Percentiles rank a stretch among this genome's conserved stretches.
Evolutionary conservation across 1,139 yeast genomes (phyloP).

Genomic region (Taphrina populina): DNA sequence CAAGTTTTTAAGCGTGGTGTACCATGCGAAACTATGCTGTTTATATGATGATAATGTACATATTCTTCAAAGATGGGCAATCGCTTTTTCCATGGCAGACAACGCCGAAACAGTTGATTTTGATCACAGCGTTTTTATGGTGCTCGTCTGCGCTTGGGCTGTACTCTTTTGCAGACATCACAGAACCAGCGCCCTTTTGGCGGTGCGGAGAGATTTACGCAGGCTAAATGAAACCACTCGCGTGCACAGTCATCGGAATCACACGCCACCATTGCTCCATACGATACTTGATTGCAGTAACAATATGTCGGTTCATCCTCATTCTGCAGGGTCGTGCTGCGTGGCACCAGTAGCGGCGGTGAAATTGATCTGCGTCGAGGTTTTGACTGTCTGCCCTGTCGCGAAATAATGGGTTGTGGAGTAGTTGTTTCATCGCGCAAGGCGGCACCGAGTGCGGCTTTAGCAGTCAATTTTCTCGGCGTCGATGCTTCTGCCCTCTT

Average conservation of each 20-base stretch:
- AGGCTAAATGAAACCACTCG: constrained; percentile 97
- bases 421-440: constrained; percentile 23
- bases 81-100: too few species aligned
- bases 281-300: constrained; percentile 92
- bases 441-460: constrained; percentile 6
- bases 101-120: too few species aligned
- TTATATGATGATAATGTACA: too few species aligned
- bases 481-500: constrained; percentile 28
- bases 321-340: constrained; percentile 5
- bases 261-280: constrained; percentile 98
- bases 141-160: constrained; percentile 16
- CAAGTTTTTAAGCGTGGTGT: too few species aligned
- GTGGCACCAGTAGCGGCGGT: constrained; percentile 10
- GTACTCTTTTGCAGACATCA: constrained; percentile 64
- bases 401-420: constrained; percentile 25
- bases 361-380: constrained; percentile 26
- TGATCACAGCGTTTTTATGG: too few species aligned
- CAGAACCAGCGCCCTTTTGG: constrained; percentile 98
- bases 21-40: too few species aligned
- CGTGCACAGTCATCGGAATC: constrained; percentile 90
- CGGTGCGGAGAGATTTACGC: constrained; percentile 83
- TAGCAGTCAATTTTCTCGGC: constrained; percentile 21
- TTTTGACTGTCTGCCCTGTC: constrained; percentile 31
- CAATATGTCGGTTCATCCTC: constrained; percentile 78
- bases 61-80: too few species aligned